These are phyloP conservation scores for Quercus bicolor DNA, from an alignment of 306 rosid genomes.

Conservation along the genomic window DNA sequence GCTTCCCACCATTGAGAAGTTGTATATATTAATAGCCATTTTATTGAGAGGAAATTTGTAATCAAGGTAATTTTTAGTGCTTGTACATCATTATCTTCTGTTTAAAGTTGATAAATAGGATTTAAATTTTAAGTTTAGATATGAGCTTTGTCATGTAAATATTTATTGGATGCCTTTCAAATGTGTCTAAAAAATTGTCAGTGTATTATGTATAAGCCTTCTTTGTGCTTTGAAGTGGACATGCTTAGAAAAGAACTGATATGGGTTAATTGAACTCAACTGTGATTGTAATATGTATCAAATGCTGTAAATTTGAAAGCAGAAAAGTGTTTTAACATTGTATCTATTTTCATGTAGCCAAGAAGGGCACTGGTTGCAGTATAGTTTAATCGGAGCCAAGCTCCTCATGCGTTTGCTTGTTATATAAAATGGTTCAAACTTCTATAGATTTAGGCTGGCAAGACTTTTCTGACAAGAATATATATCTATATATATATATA, in stretches of 20 bases:
- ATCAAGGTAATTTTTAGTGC: slow-evolving; percentile 28
- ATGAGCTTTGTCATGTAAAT: slow-evolving; percentile 33
- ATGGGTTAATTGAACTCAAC: not conserved
- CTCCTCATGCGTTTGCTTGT: not conserved
- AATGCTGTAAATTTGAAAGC: not conserved
- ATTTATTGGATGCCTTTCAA: not conserved
- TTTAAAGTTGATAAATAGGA: slow-evolving; percentile 24
- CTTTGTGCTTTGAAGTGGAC: not conserved
- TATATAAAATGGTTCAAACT: not conserved
- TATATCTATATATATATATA: too few species aligned
- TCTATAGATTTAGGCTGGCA: not conserved
- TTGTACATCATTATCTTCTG: slow-evolving; percentile 17
- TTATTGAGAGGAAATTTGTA: slow-evolving; percentile 28
- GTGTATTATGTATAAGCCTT: not conserved
- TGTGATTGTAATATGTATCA: not conserved
- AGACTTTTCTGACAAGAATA: not conserved
- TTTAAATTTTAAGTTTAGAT: not conserved
- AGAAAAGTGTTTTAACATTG: not conserved
- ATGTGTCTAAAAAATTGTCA: not conserved
- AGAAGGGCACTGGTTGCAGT: not conserved
- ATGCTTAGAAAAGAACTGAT: not conserved
- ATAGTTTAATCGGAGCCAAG: not conserved
- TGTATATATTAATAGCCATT: slow-evolving; percentile 57
- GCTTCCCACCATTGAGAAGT: slow-evolving; percentile 45
- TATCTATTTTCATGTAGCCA: not conserved